These are phyloP conservation scores for Cystobasidium onofrii DNA, from an alignment of 768 basidiomycete genomes.

Conservation along the genomic window DNA sequence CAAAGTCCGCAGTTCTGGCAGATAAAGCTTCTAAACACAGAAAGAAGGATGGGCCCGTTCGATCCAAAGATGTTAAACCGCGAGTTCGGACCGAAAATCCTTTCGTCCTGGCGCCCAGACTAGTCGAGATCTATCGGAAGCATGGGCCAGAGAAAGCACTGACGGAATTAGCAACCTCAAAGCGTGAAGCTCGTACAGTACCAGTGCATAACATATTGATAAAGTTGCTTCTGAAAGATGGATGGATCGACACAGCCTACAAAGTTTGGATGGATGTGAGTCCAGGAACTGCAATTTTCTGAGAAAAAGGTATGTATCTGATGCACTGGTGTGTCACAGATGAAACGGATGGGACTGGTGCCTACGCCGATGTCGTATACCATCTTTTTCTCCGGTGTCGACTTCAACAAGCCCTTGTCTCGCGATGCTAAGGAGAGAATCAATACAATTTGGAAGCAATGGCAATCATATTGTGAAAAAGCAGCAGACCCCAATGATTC, in stretches of 20 bases:
- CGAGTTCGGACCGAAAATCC: background rate
- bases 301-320: background rate
- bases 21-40: background rate
- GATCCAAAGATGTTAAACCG: background rate
- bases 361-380: conserved; percentile 21
- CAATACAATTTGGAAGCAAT: conserved; percentile 11
- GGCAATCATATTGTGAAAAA: background rate
- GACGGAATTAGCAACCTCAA: background rate
- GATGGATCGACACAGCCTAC: background rate
- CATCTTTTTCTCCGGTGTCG: background rate
- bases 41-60: background rate
- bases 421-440: background rate
- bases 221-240: background rate
- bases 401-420: background rate
- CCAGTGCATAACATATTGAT: conserved; percentile 20
- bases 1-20: background rate
- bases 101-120: background rate
- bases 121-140: background rate
- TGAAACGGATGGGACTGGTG: conserved; percentile 10
- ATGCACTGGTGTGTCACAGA: background rate
- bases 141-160: background rate
- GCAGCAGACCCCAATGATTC: background rate
- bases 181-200: conserved; percentile 1
- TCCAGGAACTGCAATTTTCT: background rate
- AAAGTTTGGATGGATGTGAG: conserved; percentile 28